phyloP scores from a whole-genome alignment of 73 alveolate species.

The Halteria grandinella region DNA sequence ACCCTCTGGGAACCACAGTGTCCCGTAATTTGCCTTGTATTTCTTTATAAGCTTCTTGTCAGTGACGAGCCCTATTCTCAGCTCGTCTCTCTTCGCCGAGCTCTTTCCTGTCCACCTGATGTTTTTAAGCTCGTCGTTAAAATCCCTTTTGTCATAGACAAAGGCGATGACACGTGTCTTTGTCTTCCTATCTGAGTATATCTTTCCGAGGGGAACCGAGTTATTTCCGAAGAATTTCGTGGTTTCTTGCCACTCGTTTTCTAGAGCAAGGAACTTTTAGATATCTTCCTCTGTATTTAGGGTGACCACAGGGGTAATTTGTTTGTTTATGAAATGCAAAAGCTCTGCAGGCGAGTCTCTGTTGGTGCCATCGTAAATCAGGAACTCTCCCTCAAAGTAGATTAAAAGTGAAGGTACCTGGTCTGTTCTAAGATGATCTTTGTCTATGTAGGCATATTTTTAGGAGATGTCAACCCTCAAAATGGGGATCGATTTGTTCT shows the following conservation, averaged over 20 bases:
- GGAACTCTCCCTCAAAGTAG: conserved; percentile 22
- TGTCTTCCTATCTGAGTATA: background rate
- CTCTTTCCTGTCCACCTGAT: conserved; percentile 31
- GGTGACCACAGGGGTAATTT: conserved; percentile 26
- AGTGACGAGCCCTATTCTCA: conserved; percentile 56
- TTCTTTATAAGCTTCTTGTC: conserved; percentile 45
- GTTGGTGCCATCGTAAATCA: conserved; percentile 4
- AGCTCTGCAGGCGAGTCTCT: background rate
- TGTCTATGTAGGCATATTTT: conserved; percentile 3
- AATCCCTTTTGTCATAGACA: conserved; percentile 42
- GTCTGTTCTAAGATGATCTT: background rate
- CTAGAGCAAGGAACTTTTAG: conserved; percentile 4
- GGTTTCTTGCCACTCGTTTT: conserved; percentile 19
- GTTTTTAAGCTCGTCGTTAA: conserved; percentile 13
- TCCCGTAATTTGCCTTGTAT: conserved; percentile 1
- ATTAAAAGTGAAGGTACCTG: conserved; percentile 6
- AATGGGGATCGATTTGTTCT: background rate
- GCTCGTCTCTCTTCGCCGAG: conserved; percentile 49
- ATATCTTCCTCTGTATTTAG: conserved; percentile 55
- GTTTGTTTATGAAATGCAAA: conserved; percentile 41
- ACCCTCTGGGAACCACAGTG: conserved; percentile 53
- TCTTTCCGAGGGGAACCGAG: conserved; percentile 19
- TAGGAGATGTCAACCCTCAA: conserved; percentile 29
- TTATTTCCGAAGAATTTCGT: conserved; percentile 32
- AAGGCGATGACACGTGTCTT: conserved; percentile 60